These are phyloP conservation scores for Excoecaria agallocha DNA, from an alignment of 345 rosid species.

Conservation along the genomic window DNA sequence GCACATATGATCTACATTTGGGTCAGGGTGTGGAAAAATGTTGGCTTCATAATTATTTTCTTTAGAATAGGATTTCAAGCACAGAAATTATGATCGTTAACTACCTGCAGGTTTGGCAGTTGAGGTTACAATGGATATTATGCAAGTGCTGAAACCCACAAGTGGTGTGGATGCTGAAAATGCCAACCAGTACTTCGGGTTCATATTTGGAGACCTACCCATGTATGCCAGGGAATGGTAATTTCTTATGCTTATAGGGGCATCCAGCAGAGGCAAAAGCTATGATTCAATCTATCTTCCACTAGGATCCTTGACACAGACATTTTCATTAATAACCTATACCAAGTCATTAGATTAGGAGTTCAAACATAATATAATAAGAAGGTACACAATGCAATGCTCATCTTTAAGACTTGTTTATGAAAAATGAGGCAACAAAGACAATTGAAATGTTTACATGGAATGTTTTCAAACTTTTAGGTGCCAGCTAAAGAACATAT, in stretches of 20 bases:
- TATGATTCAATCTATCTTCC: conserved; percentile 77
- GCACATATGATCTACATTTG: too few relatives aligned
- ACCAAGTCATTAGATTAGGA: conserved; percentile 1
- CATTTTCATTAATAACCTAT: conserved; percentile 59
- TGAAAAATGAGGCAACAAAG: background rate
- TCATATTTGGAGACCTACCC: conserved; percentile 51
- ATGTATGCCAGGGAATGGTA: conserved; percentile 65
- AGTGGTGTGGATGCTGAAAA: conserved; percentile 85
- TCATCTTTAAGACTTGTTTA: background rate
- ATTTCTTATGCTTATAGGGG: conserved; percentile 45
- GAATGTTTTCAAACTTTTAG: background rate
- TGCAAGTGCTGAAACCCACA: conserved; percentile 82
- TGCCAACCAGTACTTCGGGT: conserved; percentile 71
- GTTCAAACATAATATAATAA: background rate
- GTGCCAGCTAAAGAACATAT: background rate
- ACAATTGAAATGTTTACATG: conserved; percentile 2
- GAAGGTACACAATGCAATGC: background rate
- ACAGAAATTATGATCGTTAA: background rate
- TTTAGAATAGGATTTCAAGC: background rate
- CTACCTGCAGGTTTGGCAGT: conserved; percentile 49
- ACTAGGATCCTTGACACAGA: conserved; percentile 65
- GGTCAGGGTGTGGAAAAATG: conserved; percentile 8
- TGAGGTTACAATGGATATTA: conserved; percentile 46
- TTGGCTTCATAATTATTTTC: background rate
- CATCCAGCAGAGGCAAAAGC: conserved; percentile 64